Conservation (phyloP, 495 filamentous ascomycete species). For the Xylaria flabelliformis region DNA sequence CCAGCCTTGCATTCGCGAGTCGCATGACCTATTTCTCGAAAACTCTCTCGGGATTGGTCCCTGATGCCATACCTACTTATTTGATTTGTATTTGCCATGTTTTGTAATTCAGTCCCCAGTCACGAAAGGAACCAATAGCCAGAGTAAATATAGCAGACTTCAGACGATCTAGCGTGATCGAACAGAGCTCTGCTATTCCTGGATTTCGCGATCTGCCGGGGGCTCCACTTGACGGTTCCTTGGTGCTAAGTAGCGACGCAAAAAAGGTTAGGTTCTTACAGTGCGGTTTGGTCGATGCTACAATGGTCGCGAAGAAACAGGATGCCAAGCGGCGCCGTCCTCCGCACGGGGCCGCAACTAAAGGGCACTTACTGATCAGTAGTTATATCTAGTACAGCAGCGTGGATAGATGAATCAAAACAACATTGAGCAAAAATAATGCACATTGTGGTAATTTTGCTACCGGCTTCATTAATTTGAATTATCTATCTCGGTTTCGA, state of each 20-base stretch:
- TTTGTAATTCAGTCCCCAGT: not conserved
- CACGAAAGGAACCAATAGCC: not conserved
- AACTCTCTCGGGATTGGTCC: not conserved
- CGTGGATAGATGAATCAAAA: not conserved
- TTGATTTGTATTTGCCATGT: slow-evolving; percentile 15
- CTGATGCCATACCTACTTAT: not conserved
- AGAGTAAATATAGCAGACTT: slow-evolving; percentile 19
- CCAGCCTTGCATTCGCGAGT: not conserved
- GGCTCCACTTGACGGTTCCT: slow-evolving; percentile 9
- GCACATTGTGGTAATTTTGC: not conserved
- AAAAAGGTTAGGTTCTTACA: slow-evolving; percentile 1
- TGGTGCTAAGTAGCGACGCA: slow-evolving; percentile 7
- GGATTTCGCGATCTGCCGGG: slow-evolving; percentile 21
- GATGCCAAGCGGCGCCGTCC: slow-evolving; percentile 14
- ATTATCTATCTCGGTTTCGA: not conserved
- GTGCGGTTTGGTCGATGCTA: not conserved
- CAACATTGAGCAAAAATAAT: slow-evolving; percentile 1
- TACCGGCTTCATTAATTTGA: not conserved
- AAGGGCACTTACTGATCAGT: not conserved
- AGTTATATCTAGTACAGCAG: no score
- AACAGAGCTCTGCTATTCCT: slow-evolving; percentile 14
- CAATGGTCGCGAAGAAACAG: slow-evolving; percentile 2
- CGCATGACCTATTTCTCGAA: not conserved
- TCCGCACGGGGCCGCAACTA: slow-evolving; percentile 1
- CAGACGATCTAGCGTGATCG: slow-evolving; percentile 18